Conservation (phyloP, 108 stramenopile species). For the Cyclotella kingstonii region DNA sequence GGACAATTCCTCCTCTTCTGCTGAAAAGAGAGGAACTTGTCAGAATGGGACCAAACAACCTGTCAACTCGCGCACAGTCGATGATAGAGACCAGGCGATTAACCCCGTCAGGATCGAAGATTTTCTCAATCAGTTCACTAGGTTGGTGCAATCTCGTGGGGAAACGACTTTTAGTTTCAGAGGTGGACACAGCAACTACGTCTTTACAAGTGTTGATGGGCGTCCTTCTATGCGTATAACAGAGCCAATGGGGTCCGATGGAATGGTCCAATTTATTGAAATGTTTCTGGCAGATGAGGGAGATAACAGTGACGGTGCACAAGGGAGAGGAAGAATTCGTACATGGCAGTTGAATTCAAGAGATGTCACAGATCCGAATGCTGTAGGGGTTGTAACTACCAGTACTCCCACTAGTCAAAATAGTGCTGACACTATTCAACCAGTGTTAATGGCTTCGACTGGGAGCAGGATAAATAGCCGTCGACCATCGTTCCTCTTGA, state of each 20-base stretch:
- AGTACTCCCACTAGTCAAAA: too few relatives aligned
- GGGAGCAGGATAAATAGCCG: too few relatives aligned
- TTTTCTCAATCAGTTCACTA: conserved; percentile 1
- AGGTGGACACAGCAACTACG: too few relatives aligned
- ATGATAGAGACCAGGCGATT: conserved; percentile 38
- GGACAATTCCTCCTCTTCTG: neutral
- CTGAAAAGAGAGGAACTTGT: neutral
- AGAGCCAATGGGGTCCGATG: neutral
- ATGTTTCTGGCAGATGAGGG: conserved; percentile 14
- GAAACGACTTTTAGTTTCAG: conserved; percentile 6
- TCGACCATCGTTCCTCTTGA: too few relatives aligned
- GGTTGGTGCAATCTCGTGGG: neutral
- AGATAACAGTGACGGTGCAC: neutral
- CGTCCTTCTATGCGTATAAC: neutral
- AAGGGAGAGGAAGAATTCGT: neutral
- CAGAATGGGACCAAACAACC: neutral
- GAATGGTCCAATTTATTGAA: conserved; percentile 4
- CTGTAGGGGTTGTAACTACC: too few relatives aligned
- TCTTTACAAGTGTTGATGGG: conserved; percentile 2
- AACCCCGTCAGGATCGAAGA: conserved; percentile 10
- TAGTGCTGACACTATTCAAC: too few relatives aligned
- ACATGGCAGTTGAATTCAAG: too few relatives aligned
- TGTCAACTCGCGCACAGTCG: conserved; percentile 42
- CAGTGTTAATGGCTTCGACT: too few relatives aligned
- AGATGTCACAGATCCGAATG: too few relatives aligned